A percentile compares a stretch with the other conserved stretches of the same genome.
These are phyloP conservation scores for Gleditsia sinensis DNA, from an alignment of 306 rosid species.

Conservation along the genomic window DNA sequence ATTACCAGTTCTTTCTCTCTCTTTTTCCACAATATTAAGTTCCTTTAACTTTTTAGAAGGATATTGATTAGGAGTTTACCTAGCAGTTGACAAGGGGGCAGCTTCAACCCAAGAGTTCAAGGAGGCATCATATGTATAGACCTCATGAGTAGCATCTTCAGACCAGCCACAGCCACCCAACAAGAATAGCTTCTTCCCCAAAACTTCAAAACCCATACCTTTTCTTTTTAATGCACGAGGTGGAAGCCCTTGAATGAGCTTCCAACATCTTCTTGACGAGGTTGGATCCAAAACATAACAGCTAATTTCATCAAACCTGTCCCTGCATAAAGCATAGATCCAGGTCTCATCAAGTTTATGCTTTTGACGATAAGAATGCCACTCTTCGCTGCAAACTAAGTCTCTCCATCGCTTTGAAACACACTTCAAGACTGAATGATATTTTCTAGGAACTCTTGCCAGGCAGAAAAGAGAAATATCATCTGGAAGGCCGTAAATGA, in stretches of 20 bases:
- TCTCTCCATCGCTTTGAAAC: conserved; percentile 87
- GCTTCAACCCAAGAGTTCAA: conserved; percentile 61
- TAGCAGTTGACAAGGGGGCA: conserved; percentile 70
- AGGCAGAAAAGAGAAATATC: conserved; percentile 82
- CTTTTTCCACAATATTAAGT: not conserved
- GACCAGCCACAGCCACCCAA: conserved; percentile 94
- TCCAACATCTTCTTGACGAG: conserved; percentile 75
- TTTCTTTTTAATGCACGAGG: conserved; percentile 64
- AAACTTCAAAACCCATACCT: conserved; percentile 81
- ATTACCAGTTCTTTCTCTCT: not conserved
- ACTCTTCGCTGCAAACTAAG: conserved; percentile 70
- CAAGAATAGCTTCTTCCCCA: conserved; percentile 73
- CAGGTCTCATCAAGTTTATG: conserved; percentile 81
- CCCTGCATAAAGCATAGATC: conserved; percentile 92
- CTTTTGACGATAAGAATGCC: conserved; percentile 64
- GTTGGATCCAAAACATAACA: conserved; percentile 80
- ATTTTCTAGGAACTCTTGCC: conserved; percentile 82
- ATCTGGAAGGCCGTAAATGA: conserved; percentile 79
- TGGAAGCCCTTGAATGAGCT: conserved; percentile 60
- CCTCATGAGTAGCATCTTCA: conserved; percentile 80
- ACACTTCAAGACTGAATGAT: conserved; percentile 63
- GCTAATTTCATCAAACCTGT: conserved; percentile 53
- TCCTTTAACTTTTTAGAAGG: conserved; percentile 8
- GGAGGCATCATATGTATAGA: conserved; percentile 67
- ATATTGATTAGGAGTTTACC: conserved; percentile 48